These are phyloP conservation scores for Phytophthora sp. DNA, from an alignment of 352 stramenopile genomes.

Conservation along the genomic window DNA sequence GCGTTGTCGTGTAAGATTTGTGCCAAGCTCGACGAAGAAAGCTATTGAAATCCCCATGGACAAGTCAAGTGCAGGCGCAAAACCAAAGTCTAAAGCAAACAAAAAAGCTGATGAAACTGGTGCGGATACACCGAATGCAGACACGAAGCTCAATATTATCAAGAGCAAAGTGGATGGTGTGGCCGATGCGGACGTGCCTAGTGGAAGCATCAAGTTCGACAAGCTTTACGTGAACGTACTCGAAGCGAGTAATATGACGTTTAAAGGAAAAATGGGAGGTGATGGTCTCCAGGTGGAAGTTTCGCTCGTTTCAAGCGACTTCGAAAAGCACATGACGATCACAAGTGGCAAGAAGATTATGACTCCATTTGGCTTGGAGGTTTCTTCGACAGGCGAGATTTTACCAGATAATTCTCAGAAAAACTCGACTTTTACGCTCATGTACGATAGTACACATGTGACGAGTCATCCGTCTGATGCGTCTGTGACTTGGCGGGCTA, in stretches of 20 bases:
- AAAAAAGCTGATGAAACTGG: neutral
- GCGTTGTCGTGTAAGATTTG: slow-evolving; percentile 4
- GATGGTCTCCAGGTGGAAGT: slow-evolving; percentile 49
- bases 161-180: neutral
- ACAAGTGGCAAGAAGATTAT: slow-evolving; percentile 19
- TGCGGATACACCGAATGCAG: neutral
- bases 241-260: slow-evolving; percentile 55
- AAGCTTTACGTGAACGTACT: slow-evolving; percentile 49
- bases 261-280: slow-evolving; percentile 40
- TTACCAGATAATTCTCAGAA: slow-evolving; percentile 44
- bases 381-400: slow-evolving; percentile 57
- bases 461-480: neutral
- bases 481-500: neutral
- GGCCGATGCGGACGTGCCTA: slow-evolving; percentile 25
- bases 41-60: neutral
- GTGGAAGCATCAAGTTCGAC: slow-evolving; percentile 55
- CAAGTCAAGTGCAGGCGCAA: too few species aligned
- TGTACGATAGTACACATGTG: neutral
- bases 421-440: slow-evolving; percentile 35
- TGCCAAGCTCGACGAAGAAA: neutral
- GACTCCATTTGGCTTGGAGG: slow-evolving; percentile 49
- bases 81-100: too few species aligned
- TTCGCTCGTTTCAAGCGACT: slow-evolving; percentile 59
- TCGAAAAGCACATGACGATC: slow-evolving; percentile 26
- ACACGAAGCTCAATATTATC: neutral